These are phyloP conservation scores for Colletotrichum shisoi DNA, from an alignment of 2,329 filamentous ascomycete genomes.

Conservation along the genomic window DNA sequence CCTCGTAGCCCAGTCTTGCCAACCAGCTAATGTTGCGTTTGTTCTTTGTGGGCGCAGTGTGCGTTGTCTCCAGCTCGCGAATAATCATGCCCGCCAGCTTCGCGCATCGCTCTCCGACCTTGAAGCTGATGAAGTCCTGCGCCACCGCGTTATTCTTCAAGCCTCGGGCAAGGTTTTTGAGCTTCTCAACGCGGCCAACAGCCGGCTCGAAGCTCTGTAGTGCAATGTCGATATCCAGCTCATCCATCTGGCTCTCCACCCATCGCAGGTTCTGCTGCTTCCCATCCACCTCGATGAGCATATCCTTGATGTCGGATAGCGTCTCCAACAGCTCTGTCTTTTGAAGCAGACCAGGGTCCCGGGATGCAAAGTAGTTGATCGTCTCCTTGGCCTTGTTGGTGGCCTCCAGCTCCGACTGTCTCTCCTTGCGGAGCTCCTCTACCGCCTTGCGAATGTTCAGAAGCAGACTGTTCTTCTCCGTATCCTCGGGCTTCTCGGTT, in stretches of 20 bases:
- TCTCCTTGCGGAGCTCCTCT: constrained; percentile 85
- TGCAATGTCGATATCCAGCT: constrained; percentile 94
- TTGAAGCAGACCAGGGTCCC: constrained; percentile 78
- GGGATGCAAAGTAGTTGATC: constrained; percentile 83
- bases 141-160: constrained; percentile 87
- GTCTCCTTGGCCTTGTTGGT: constrained; percentile 84
- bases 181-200: constrained; percentile 82
- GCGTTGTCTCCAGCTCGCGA: constrained; percentile 78
- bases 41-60: constrained; percentile 78
- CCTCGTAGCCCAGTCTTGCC: constrained; percentile 85
- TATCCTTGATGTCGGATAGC: constrained; percentile 79
- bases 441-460: constrained; percentile 92
- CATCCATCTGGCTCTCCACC: constrained; percentile 95
- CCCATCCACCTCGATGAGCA: constrained; percentile 94
- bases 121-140: constrained; percentile 90
- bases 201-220: constrained; percentile 87
- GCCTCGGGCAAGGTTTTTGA: constrained; percentile 78
- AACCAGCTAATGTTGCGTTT: constrained; percentile 86
- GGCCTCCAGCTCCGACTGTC: constrained; percentile 86
- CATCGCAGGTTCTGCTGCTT: constrained; percentile 95
- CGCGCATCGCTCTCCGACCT: constrained; percentile 83
- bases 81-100: constrained; percentile 80
- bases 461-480: constrained; percentile 81
- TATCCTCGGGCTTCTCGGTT: constrained; percentile 80
- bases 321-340: constrained; percentile 83